phyloP scores from a whole-genome alignment of 768 basidiomycete species.

The Nevesoporus exiguus region DNA sequence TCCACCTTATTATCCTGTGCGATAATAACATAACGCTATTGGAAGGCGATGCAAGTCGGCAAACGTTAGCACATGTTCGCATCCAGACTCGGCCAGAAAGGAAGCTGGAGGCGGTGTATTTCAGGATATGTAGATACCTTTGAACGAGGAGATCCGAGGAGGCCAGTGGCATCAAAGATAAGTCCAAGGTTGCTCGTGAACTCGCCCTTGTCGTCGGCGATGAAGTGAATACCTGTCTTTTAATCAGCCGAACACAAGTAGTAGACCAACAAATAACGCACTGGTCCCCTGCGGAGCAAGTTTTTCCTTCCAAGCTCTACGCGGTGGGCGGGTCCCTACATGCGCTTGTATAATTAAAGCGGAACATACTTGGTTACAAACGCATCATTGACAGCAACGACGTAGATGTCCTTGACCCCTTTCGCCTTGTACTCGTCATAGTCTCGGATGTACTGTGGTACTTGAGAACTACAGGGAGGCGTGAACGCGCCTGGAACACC shows the following conservation, averaged over 20 bases:
- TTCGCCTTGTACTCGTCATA: slow-evolving; percentile 73
- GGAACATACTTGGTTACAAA: slow-evolving; percentile 54
- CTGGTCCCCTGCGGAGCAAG: slow-evolving; percentile 56
- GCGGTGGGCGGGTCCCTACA: slow-evolving; percentile 6
- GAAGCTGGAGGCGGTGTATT: not conserved
- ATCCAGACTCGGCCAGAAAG: not conserved
- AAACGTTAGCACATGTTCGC: not conserved
- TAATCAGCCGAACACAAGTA: not conserved
- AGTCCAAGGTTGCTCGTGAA: slow-evolving; percentile 55
- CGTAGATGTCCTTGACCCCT: slow-evolving; percentile 67
- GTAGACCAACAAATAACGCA: slow-evolving; percentile 24
- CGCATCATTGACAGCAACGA: slow-evolving; percentile 76
- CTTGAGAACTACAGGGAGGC: slow-evolving; percentile 62
- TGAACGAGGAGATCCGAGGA: slow-evolving; percentile 66
- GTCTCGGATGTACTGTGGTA: slow-evolving; percentile 60
- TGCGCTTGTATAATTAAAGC: not conserved
- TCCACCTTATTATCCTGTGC: slow-evolving; percentile 56
- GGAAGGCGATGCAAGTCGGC: not conserved
- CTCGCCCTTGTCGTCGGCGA: slow-evolving; percentile 65
- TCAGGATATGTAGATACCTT: slow-evolving; percentile 39
- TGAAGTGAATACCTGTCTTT: slow-evolving; percentile 50
- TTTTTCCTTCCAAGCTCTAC: slow-evolving; percentile 64
- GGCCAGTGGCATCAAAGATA: slow-evolving; percentile 55
- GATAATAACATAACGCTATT: slow-evolving; percentile 53
- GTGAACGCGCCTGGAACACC: slow-evolving; percentile 80